Base-by-base conservation (phyloP, 1,139 yeast genomes). In the Geotrichum macrosporum region DNA sequence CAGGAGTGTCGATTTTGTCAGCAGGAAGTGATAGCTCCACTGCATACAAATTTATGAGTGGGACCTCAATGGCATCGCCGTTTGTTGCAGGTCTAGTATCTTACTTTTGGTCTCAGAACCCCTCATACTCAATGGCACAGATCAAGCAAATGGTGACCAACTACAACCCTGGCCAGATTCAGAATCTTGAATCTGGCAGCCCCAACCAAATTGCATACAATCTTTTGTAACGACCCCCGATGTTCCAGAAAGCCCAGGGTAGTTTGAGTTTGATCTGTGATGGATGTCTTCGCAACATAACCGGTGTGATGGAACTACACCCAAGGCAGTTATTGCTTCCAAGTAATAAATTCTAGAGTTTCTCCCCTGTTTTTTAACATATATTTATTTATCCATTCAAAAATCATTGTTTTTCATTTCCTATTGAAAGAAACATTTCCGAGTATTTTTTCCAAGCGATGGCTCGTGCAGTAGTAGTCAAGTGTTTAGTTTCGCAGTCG, bases 11-110 rank as follows among this genome's bases (percentile, higher is more conserved):
- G 66, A 77, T 85, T 55, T 72, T 82, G 60, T 82, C 92, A 27
- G 84, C 94, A 47, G 37, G 43, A 12, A 44, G 41, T 19, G 44
- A 33, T 16, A 83, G 81, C 66, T 81, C 80, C 64, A 87, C 89
- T 37, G 79, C 86, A 5, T 82, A 88, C 55, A 86, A 88, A 35
- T 78, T 84, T 33, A 73, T 84, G 66, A 81, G 89, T 35, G 95
- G 95, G 69, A 85, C 95, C 10, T 84, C 94, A n/a, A 84, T 85
- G 94, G 94, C 94, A 27, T 81, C 94, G 34, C 94, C 94, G 41
- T 94, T 84, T 61, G 83, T 84, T 63, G 81, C 85, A 51, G 94
- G 94, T 57, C 74, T 84, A 62, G 57, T 43, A 4, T 54, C 57
- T 15, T 50, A 47, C 44, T 50, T 44, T 39, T 50, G 53, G 53